Evolutionary conservation across 1,284 basidiomycete species (phyloP).

Genomic region (Xerocomus tenax): DNA sequence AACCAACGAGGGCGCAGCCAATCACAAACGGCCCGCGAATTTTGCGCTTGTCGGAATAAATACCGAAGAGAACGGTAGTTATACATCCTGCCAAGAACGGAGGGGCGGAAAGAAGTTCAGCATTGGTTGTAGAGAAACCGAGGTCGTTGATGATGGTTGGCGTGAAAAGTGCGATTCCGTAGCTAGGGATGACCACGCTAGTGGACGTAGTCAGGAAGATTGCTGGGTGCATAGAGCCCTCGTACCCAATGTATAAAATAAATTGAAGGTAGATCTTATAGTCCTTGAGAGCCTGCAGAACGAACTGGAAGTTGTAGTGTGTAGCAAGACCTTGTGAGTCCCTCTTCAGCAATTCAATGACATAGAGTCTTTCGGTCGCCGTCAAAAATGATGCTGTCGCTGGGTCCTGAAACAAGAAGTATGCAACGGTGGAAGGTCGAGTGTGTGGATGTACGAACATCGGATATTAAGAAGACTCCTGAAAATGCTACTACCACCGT

Average conservation of each 20-base stretch:
- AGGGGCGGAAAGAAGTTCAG: conserved; percentile 47
- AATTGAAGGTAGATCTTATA: conserved; percentile 38
- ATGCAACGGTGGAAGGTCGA: background rate
- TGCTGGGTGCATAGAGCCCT: background rate
- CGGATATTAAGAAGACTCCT: conserved; percentile 36
- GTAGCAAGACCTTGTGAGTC: conserved; percentile 27
- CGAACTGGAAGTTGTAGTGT: conserved; percentile 29
- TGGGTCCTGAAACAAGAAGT: conserved; percentile 30
- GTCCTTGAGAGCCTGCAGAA: conserved; percentile 35
- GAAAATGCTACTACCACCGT: conserved; percentile 32
- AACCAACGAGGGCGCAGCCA: conserved; percentile 27
- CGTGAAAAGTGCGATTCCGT: conserved; percentile 49
- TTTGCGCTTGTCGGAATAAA: conserved; percentile 35
- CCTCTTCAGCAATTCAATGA: conserved; percentile 32
- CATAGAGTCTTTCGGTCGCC: conserved; percentile 27
- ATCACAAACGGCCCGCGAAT: conserved; percentile 37
- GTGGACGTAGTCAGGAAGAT: background rate
- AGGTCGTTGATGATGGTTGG: conserved; percentile 47
- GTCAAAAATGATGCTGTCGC: conserved; percentile 37
- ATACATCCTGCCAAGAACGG: conserved; percentile 39
- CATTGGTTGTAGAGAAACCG: conserved; percentile 45
- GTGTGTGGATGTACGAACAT: conserved; percentile 22
- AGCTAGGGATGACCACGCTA: conserved; percentile 42
- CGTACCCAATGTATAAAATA: conserved; percentile 36
- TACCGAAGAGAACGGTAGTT: conserved; percentile 33